A percentile compares a stretch with the other conserved stretches of the same genome.
These are phyloP conservation scores for Dendrocalamus sinicus DNA, from an alignment of 176 grass and related monocot genomes.

Conservation along the genomic window DNA sequence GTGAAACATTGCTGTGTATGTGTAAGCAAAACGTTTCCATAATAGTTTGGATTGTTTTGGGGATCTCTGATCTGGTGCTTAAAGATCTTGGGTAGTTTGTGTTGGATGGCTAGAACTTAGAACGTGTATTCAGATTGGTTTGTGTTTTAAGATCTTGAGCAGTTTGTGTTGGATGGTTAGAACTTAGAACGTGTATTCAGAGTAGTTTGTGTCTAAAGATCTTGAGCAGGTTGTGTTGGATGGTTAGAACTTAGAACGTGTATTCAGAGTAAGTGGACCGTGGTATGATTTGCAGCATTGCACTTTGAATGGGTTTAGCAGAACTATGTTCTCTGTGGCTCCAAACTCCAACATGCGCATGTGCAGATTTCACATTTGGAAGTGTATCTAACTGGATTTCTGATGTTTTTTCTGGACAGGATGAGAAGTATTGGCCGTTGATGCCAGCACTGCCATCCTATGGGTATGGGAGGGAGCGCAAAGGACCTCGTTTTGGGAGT, in stretches of 20 bases:
- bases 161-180: not conserved
- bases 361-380: conserved; percentile 18
- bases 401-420: conserved; percentile 50
- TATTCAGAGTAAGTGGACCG: conserved; percentile 1
- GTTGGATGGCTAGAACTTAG: not conserved
- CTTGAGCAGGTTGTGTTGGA: not conserved
- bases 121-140: not conserved
- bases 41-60: not conserved
- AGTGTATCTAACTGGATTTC: conserved; percentile 23
- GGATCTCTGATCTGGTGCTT: not conserved
- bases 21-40: not conserved
- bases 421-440: conserved; percentile 81
- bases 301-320: not conserved
- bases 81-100: not conserved
- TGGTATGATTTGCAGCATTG: not conserved
- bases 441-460: conserved; percentile 89
- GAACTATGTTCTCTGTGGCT: conserved; percentile 3
- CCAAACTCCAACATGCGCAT: not conserved
- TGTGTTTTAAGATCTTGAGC: not conserved
- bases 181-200: not conserved
- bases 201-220: not conserved
- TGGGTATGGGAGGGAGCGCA: conserved; percentile 86
- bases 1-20: not conserved
- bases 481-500: conserved; percentile 86
- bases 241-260: not conserved